phyloP scores from a whole-genome alignment of 441 rosid species.

The Erodium moschatum region DNA sequence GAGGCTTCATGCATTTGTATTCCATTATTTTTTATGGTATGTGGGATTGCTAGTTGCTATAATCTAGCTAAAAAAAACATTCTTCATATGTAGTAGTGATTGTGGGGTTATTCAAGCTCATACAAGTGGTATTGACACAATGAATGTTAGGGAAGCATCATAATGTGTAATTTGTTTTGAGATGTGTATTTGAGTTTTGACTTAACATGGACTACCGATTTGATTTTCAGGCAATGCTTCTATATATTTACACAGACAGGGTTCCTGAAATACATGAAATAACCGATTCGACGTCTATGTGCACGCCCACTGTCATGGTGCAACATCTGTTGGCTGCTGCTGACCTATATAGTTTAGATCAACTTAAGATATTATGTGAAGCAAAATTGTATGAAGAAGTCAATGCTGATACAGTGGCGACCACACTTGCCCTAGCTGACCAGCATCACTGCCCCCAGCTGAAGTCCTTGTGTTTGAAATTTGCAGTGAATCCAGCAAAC shows the following conservation, averaged over 20 bases:
- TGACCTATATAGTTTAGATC: conserved; percentile 72
- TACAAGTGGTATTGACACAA: not conserved
- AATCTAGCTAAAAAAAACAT: not conserved
- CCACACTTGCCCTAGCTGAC: conserved; percentile 78
- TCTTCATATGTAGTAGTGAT: not conserved
- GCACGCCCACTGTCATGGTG: conserved; percentile 67
- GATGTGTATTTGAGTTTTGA: no score
- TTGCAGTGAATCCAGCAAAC: conserved; percentile 56
- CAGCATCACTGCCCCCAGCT: conserved; percentile 80
- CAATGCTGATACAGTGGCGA: conserved; percentile 71
- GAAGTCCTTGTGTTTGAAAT: conserved; percentile 73
- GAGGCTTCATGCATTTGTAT: not conserved
- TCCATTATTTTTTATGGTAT: not conserved
- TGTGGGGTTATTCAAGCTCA: not conserved
- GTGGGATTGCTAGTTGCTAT: not conserved
- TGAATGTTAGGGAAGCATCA: not conserved
- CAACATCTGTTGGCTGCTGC: conserved; percentile 93
- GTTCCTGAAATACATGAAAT: conserved; percentile 73
- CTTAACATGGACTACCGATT: not conserved
- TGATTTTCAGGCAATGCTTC: conserved; percentile 56
- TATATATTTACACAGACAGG: conserved; percentile 68
- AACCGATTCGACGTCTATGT: conserved; percentile 50
- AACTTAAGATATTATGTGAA: conserved; percentile 64
- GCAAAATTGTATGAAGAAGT: conserved; percentile 64
- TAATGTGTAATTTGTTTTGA: conserved; percentile 1